Conservation (phyloP, 768 basidiomycete species). For the Tylopilus vinaceipallidus region DNA sequence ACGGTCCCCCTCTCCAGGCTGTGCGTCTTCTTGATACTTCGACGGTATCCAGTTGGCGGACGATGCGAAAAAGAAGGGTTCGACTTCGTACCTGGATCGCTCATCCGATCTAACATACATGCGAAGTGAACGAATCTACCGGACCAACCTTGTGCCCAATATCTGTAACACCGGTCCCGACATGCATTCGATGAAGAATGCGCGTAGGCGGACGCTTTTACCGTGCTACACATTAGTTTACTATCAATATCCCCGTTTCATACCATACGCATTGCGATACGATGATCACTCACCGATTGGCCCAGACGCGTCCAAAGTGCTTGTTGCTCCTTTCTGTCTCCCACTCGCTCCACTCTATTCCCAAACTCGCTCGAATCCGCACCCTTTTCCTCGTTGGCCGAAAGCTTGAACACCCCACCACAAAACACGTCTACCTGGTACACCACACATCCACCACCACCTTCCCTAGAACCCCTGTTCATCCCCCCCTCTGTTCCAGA, state of each 20-base stretch:
- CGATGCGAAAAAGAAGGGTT: constrained; percentile 39
- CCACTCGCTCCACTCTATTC: no score
- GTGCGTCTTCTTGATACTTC: constrained; percentile 48
- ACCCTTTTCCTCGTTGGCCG: no score
- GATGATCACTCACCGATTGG: constrained; percentile 32
- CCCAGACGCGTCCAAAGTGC: constrained; percentile 32
- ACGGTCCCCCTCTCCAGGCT: constrained; percentile 47
- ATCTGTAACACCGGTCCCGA: constrained; percentile 33
- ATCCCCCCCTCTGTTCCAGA: not conserved
- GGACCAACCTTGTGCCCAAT: constrained; percentile 34
- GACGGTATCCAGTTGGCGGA: constrained; percentile 58
- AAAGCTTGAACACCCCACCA: not conserved
- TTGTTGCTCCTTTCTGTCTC: constrained; percentile 3
- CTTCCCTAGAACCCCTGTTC: not conserved
- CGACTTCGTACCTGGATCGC: constrained; percentile 34
- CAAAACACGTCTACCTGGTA: not conserved
- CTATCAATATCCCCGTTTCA: no score
- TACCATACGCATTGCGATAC: no score
- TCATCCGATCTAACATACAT: no score
- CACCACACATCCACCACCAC: not conserved
- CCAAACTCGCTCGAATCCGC: no score
- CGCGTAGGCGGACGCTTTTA: constrained; percentile 20
- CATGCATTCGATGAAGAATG: constrained; percentile 31
- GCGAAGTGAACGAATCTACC: no score
- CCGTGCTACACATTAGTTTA: constrained; percentile 7